These are phyloP conservation scores for Citrus cavaleriei DNA, from an alignment of 345 rosid genomes.

Conservation along the genomic window DNA sequence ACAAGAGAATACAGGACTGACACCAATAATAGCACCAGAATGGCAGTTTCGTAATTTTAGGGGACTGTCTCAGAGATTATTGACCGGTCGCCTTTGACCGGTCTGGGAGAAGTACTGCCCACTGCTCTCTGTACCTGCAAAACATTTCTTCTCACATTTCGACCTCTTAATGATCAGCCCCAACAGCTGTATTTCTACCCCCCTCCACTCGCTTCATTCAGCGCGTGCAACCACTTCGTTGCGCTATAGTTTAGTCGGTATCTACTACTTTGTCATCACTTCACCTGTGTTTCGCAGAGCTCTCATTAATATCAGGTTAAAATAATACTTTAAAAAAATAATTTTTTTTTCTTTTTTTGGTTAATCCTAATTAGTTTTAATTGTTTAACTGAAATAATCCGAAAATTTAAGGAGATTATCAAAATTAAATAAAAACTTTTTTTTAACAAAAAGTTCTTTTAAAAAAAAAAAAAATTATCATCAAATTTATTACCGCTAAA, in stretches of 20 bases:
- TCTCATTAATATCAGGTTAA: too few species aligned
- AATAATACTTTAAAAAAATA: too few species aligned
- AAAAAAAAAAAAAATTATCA: too few species aligned
- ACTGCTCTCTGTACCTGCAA: constrained; percentile 5
- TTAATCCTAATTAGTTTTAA: too few species aligned
- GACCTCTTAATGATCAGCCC: constrained; percentile 22
- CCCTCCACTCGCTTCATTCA: background rate
- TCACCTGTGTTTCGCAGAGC: too few species aligned
- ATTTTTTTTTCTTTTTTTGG: too few species aligned
- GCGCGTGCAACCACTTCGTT: background rate
- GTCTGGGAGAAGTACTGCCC: constrained; percentile 23
- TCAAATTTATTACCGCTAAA: background rate
- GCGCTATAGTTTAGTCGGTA: background rate
- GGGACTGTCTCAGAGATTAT: constrained; percentile 27
- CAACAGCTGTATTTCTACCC: background rate
- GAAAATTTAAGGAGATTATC: too few species aligned
- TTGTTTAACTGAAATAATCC: too few species aligned
- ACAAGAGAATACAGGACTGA: constrained; percentile 15
- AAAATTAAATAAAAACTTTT: too few species aligned
- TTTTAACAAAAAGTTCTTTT: too few species aligned
- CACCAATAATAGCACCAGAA: constrained; percentile 18
- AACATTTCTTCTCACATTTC: constrained; percentile 17
- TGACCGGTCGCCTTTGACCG: constrained; percentile 59
- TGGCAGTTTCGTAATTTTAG: constrained; percentile 30
- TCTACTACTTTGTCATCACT: too few species aligned